Evolutionary conservation across 192 early-diverging fungal genomes (phyloP).

Genomic region (Coemansia guatemalensis): DNA sequence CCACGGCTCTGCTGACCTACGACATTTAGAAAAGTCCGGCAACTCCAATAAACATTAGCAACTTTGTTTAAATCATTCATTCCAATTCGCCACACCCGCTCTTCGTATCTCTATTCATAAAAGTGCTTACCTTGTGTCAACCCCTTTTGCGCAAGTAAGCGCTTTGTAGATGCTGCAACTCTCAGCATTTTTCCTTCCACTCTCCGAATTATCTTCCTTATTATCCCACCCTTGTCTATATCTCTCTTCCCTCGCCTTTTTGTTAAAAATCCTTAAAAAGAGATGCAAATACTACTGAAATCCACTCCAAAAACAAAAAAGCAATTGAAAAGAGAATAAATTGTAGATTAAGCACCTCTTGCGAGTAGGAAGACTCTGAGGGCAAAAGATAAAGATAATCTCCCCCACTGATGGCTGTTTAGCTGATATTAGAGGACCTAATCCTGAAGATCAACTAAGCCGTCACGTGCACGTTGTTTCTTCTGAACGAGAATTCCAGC

Average conservation of each 20-base stretch:
- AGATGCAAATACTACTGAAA: too few species aligned
- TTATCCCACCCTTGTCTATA: too few species aligned
- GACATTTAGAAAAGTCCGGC: too few species aligned
- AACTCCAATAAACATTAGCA: neutral
- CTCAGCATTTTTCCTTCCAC: slow-evolving; percentile 11
- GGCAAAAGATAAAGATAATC: too few species aligned
- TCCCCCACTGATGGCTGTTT: too few species aligned
- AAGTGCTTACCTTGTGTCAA: slow-evolving; percentile 8
- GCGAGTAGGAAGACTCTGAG: too few species aligned
- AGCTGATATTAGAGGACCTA: neutral
- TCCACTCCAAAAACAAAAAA: too few species aligned
- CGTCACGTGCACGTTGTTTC: neutral
- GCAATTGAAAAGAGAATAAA: too few species aligned
- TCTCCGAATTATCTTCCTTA: slow-evolving; percentile 6
- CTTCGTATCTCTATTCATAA: neutral
- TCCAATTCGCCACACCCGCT: neutral
- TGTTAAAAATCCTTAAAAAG: too few species aligned
- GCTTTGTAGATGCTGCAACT: slow-evolving; percentile 1
- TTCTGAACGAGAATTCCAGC: too few species aligned
- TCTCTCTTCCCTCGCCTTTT: too few species aligned
- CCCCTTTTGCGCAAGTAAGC: neutral
- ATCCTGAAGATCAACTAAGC: neutral
- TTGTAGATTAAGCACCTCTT: too few species aligned
- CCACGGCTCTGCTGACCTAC: slow-evolving; percentile 12
- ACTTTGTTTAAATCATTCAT: neutral